Evolutionary conservation across 108 stramenopile genomes (phyloP).

Genomic region (Asterionellopsis glacialis): DNA sequence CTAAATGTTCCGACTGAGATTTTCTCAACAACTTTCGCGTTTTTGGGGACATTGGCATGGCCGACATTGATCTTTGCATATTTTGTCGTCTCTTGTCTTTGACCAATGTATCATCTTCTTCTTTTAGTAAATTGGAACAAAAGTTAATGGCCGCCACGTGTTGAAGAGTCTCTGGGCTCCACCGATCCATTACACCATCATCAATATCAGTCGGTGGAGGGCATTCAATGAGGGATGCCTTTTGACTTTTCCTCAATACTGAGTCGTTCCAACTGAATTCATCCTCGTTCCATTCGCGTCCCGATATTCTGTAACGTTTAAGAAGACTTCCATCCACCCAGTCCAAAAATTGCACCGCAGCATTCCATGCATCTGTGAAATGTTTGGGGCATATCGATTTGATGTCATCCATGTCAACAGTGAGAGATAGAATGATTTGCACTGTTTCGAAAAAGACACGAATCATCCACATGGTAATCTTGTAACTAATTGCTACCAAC

Average conservation of each 20-base stretch:
- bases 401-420: constrained; percentile 9
- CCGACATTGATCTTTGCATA: background rate
- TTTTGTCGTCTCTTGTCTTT: background rate
- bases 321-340: constrained; percentile 12
- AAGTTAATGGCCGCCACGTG: constrained; percentile 37
- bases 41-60: no score
- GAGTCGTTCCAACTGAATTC: background rate
- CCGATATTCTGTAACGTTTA: background rate
- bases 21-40: background rate
- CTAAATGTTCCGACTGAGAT: background rate
- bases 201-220: background rate
- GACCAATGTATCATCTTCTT: constrained; percentile 1
- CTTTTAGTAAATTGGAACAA: constrained; percentile 31
- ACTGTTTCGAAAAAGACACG: background rate
- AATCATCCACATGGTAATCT: background rate
- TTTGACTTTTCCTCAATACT: background rate
- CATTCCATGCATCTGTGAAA: background rate
- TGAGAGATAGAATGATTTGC: background rate
- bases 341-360: constrained; percentile 10
- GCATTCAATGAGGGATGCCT: background rate
- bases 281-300: background rate
- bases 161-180: constrained; percentile 11
- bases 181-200: background rate
- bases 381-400: background rate
- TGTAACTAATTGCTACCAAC: background rate